A percentile compares a stretch with the other conserved stretches of the same genome.
These are phyloP conservation scores for Colletotrichum cuscutae DNA, from an alignment of 2,329 filamentous ascomycete genomes.

Conservation along the genomic window DNA sequence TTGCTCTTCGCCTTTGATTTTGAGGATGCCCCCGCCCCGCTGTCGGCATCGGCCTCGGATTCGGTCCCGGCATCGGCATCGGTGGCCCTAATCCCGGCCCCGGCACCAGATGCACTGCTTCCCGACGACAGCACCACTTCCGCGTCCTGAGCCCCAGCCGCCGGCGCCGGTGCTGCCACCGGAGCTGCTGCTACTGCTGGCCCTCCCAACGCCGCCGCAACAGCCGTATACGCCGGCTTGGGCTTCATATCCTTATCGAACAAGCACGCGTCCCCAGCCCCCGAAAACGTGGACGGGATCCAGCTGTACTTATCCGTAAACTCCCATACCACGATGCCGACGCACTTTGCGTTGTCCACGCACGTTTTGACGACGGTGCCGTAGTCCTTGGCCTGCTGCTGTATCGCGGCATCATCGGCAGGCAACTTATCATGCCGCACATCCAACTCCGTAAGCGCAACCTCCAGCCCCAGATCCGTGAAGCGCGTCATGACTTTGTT, in stretches of 20 bases:
- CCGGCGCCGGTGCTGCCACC: slow-evolving; percentile 16
- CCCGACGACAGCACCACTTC: neutral
- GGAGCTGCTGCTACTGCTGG: neutral
- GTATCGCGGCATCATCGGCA: slow-evolving; percentile 67
- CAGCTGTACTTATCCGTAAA: slow-evolving; percentile 54
- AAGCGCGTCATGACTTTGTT: slow-evolving; percentile 65
- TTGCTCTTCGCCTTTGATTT: neutral
- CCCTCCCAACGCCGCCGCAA: slow-evolving; percentile 45
- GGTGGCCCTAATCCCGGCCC: neutral
- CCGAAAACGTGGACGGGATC: slow-evolving; percentile 50
- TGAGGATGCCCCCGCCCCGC: neutral
- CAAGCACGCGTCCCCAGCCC: slow-evolving; percentile 49
- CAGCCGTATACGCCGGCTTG: slow-evolving; percentile 52
- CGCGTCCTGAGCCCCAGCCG: neutral
- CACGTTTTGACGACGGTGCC: slow-evolving; percentile 48
- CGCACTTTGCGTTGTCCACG: slow-evolving; percentile 47
- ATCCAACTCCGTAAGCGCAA: slow-evolving; percentile 76
- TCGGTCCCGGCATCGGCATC: slow-evolving; percentile 1
- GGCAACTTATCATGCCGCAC: slow-evolving; percentile 65
- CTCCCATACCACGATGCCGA: slow-evolving; percentile 56
- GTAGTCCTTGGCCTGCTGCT: slow-evolving; percentile 60
- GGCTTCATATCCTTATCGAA: slow-evolving; percentile 48
- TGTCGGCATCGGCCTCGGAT: neutral
- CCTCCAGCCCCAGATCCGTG: slow-evolving; percentile 59
- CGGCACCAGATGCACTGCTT: too few species aligned